Percentiles rank a stretch among this genome's conserved stretches.
phyloP scores from a whole-genome alignment of 768 basidiomycete genomes.

The Suillus plorans region DNA sequence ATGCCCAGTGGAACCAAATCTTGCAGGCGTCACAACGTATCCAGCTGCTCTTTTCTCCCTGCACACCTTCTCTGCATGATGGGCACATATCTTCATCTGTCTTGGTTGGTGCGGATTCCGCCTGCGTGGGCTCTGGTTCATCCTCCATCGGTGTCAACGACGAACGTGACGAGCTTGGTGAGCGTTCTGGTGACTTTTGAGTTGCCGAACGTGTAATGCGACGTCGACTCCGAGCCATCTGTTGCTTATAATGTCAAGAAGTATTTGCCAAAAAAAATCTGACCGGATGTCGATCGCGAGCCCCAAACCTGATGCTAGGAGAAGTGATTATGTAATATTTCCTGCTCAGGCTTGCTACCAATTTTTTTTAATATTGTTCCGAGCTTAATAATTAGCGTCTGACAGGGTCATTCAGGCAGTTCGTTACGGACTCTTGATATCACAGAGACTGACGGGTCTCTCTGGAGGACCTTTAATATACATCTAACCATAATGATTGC shows the following conservation, averaged over 20 bases:
- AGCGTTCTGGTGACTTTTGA: slow-evolving; percentile 35
- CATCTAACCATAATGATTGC: neutral
- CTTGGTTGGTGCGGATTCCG: slow-evolving; percentile 9
- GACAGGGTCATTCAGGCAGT: neutral
- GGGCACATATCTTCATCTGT: slow-evolving; percentile 44
- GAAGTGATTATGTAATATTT: slow-evolving; percentile 22
- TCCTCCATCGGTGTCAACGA: slow-evolving; percentile 24
- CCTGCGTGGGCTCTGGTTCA: slow-evolving; percentile 9
- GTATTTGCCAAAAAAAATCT: slow-evolving; percentile 10
- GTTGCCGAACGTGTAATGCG: slow-evolving; percentile 39
- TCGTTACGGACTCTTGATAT: neutral
- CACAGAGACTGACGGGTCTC: neutral
- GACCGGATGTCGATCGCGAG: slow-evolving; percentile 9
- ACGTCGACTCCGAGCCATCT: slow-evolving; percentile 47
- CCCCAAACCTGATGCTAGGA: slow-evolving; percentile 6
- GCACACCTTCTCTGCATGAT: slow-evolving; percentile 45
- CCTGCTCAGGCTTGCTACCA: neutral
- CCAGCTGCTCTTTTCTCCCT: slow-evolving; percentile 70
- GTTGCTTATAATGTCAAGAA: slow-evolving; percentile 11
- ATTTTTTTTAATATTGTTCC: neutral
- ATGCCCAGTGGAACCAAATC: slow-evolving; percentile 83
- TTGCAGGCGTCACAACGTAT: slow-evolving; percentile 81
- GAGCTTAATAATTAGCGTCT: neutral
- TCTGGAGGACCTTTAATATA: neutral
- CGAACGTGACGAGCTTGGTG: slow-evolving; percentile 30